Base-by-base conservation (phyloP, 306 rosid species). In the Malus fusca region DNA sequence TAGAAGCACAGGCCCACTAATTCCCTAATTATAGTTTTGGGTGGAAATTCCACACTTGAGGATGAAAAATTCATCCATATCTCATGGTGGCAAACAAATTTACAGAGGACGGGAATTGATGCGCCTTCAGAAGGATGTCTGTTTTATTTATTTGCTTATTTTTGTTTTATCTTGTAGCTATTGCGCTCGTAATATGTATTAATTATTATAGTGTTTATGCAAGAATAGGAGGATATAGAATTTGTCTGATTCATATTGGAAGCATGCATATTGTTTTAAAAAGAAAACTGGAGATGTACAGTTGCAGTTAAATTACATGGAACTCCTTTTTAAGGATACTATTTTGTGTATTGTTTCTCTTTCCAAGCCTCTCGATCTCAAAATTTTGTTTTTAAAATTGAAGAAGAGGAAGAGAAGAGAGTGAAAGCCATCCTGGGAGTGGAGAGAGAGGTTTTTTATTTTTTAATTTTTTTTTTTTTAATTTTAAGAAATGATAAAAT, bases 1-100 rank as follows among this genome's bases (percentile, higher is more conserved):
- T 96, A 8, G 96, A 96, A 84, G 87, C 94, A 28, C 97, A 96
- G 75, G 68, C 92, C 21, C 97, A 87, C 86, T 91, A 83, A 86
- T 71, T 26, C 42, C 44, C 19, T 33, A 5, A 33, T 65, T 55
- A 31, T 35, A 35, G 40, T 35, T 35, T 35, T 35, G 40, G 8
- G 40, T 35, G 40, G 40, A 35, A 33, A 5, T 35, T 35, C 40
- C 40, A 35, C 40, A 0, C 2, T 6, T 35, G 40, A 33, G 37
- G 37, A 33, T 33, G 37, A 33, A 33, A 33, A 33, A 33, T 35
- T 35, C 68, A 75, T 73, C 40, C 63, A n/a, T 73, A 72, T 79
- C 79, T 53, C 64, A 15, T 66, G 79, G 79, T 62, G 76, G 21
- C 53, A 48, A 14, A 48, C 8, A 48, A 48, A 48, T 48, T 48